Percentiles rank a stretch among this genome's conserved stretches.
Conservation (phyloP, 2,329 filamentous ascomycete genomes). For the Pezicula carpinea region DNA sequence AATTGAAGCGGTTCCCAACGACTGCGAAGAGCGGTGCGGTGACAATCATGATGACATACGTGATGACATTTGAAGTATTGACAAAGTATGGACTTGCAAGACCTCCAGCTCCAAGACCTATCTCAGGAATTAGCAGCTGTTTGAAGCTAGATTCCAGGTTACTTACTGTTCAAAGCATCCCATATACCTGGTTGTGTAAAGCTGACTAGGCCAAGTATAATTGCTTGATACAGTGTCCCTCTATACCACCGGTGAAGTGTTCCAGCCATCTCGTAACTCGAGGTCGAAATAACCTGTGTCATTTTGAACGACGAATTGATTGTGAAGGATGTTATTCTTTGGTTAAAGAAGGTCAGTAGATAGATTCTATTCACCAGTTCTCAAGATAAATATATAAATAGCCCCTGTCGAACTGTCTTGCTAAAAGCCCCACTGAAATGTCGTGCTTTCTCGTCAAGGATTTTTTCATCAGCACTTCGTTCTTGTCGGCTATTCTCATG, state of each 20-base stretch:
- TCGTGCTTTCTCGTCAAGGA: no score
- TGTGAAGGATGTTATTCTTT: no score
- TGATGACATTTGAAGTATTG: slow-evolving; percentile 62
- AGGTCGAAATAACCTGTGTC: no score
- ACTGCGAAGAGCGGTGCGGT: slow-evolving; percentile 61
- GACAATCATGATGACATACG: slow-evolving; percentile 66
- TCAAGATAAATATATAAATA: no score
- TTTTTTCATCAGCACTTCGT: no score
- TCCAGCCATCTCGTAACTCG: no score
- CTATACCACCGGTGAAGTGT: slow-evolving; percentile 50
- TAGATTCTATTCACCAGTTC: no score
- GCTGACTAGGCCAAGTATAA: slow-evolving; percentile 65
- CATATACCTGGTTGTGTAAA: slow-evolving; percentile 66
- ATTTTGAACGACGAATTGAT: no score
- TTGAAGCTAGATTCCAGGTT: background rate
- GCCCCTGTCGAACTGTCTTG: no score
- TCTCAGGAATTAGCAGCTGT: slow-evolving; percentile 15
- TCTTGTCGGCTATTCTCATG: no score
- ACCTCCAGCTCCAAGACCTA: slow-evolving; percentile 58
- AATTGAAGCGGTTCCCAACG: slow-evolving; percentile 61
- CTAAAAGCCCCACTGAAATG: no score
- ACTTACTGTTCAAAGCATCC: slow-evolving; percentile 64
- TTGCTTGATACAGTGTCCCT: slow-evolving; percentile 67
- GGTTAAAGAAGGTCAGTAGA: no score
- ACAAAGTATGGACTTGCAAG: slow-evolving; percentile 59